Conservation (phyloP, 306 rosid genomes). For the Styphnolobium japonicum region DNA sequence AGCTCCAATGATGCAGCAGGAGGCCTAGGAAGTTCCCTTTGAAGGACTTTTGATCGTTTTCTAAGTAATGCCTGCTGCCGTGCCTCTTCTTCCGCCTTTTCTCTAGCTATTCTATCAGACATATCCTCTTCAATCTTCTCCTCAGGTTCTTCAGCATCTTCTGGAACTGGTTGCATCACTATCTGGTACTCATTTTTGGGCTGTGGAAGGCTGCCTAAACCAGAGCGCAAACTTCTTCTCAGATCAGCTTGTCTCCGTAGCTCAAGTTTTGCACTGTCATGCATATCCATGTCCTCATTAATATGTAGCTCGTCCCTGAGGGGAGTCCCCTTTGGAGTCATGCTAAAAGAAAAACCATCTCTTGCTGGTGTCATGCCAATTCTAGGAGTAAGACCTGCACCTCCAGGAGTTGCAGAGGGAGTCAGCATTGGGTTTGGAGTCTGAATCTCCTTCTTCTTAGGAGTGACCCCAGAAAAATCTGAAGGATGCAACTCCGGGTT, state of each 20-base stretch:
- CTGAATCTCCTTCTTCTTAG: conserved; percentile 74
- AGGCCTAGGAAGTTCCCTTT: conserved; percentile 95
- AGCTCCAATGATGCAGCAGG: conserved; percentile 78
- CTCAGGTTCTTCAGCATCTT: conserved; percentile 78
- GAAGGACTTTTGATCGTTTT: conserved; percentile 92
- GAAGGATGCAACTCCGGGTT: conserved; percentile 95
- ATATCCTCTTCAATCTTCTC: conserved; percentile 87
- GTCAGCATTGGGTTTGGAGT: conserved; percentile 87
- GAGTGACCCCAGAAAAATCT: conserved; percentile 96
- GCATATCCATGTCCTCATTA: conserved; percentile 75
- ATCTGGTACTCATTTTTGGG: conserved; percentile 90
- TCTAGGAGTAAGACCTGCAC: conserved; percentile 71
- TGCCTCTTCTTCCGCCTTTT: conserved; percentile 88
- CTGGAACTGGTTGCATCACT: conserved; percentile 77
- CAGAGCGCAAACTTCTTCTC: conserved; percentile 68
- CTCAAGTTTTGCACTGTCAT: conserved; percentile 68
- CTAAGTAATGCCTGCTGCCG: conserved; percentile 79
- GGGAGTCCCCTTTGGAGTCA: conserved; percentile 90
- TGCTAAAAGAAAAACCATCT: conserved; percentile 75
- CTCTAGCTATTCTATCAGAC: conserved; percentile 93
- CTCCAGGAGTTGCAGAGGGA: conserved; percentile 92
- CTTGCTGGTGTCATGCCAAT: conserved; percentile 82
- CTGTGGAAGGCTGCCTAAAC: conserved; percentile 69
- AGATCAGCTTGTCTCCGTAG: conserved; percentile 73
- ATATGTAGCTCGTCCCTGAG: conserved; percentile 86